Conservation (phyloP, 345 rosid species). For the Hypericum perforatum region DNA sequence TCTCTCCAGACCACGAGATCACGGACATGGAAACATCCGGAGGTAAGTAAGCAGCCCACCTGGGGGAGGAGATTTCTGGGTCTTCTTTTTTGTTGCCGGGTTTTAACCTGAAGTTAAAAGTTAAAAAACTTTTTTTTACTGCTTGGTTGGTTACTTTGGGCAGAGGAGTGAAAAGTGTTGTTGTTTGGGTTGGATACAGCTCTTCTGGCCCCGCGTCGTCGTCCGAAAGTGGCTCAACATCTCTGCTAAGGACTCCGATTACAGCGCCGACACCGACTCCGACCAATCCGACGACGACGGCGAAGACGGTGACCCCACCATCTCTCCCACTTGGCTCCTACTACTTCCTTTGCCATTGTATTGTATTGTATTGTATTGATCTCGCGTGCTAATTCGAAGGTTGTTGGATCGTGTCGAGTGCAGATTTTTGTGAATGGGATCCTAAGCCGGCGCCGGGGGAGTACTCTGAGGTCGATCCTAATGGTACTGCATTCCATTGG, state of each 20-base stretch:
- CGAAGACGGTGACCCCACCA: constrained; percentile 17
- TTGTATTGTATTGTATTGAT: neutral
- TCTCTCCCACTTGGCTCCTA: constrained; percentile 47
- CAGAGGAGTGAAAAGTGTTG: constrained; percentile 60
- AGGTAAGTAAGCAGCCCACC: too few species aligned
- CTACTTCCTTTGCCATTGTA: neutral
- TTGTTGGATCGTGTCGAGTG: neutral
- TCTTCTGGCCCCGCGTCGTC: constrained; percentile 69
- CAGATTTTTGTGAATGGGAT: constrained; percentile 13
- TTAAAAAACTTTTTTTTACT: too few species aligned
- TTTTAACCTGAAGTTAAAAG: too few species aligned
- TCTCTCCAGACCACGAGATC: too few species aligned
- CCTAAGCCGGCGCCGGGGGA: constrained; percentile 1
- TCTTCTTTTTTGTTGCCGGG: too few species aligned
- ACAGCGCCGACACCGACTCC: constrained; percentile 64
- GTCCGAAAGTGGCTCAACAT: constrained; percentile 83
- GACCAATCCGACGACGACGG: constrained; percentile 15
- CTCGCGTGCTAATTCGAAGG: too few species aligned
- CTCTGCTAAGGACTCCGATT: constrained; percentile 50
- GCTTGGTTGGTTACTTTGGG: constrained; percentile 12
- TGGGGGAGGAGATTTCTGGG: too few species aligned
- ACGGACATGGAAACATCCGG: too few species aligned
- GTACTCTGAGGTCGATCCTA: constrained; percentile 26
- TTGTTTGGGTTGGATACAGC: constrained; percentile 80
- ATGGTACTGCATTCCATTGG: constrained; percentile 20